These are phyloP conservation scores for Metschnikowia orientalis DNA, from an alignment of 805 yeast species.

Conservation along the genomic window DNA sequence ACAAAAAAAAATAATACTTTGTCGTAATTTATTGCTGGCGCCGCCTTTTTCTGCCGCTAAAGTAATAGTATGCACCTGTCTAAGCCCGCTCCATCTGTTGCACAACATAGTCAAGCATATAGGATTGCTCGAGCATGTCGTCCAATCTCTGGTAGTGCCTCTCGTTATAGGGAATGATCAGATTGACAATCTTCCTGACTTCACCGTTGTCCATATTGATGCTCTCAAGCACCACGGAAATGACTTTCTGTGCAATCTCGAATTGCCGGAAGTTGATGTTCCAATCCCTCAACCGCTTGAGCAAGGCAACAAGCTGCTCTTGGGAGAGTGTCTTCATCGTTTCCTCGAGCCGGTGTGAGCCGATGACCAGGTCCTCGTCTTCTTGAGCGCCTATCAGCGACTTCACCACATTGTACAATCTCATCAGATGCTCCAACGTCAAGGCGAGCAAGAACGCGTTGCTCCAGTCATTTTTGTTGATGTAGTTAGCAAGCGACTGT, in stretches of 20 bases:
- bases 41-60: too few relatives aligned
- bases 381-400: constrained; percentile 50
- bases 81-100: constrained; percentile 54
- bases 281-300: constrained; percentile 89
- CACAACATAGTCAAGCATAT: constrained; percentile 76
- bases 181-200: constrained; percentile 60
- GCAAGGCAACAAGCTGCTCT: constrained; percentile 55
- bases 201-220: constrained; percentile 59
- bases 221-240: constrained; percentile 57
- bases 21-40: too few relatives aligned
- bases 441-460: constrained; percentile 84
- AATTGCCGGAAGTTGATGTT: constrained; percentile 82
- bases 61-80: too few relatives aligned
- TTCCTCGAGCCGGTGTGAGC: constrained; percentile 57
- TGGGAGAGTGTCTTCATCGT: constrained; percentile 54
- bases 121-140: constrained; percentile 80
- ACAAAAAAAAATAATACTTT: too few relatives aligned
- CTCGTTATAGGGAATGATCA: constrained; percentile 83
- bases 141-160: constrained; percentile 78
- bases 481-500: constrained; percentile 75
- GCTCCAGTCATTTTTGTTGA: constrained; percentile 73
- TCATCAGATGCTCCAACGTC: constrained; percentile 84
- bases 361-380: constrained; percentile 49
- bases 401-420: constrained; percentile 72
- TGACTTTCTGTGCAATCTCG: constrained; percentile 71